Conservation (phyloP, 2,329 filamentous ascomycete species). For the Coleophoma eucalyptorum region DNA sequence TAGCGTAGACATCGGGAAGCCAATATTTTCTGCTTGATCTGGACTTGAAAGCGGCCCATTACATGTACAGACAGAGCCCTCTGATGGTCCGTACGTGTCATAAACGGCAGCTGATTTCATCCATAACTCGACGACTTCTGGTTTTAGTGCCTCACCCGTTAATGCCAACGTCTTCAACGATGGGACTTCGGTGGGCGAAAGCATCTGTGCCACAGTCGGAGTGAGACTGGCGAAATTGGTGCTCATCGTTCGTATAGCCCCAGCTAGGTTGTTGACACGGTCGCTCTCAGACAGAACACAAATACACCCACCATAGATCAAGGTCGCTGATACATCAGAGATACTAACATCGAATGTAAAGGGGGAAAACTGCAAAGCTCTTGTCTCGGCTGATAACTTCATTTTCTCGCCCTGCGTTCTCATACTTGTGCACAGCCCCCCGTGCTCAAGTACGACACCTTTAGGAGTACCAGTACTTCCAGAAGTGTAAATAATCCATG, state of each 20-base stretch:
- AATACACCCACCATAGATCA: constrained; percentile 11
- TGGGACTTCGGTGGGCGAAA: not conserved
- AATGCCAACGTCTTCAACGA: constrained; percentile 4
- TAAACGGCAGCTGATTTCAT: constrained; percentile 3
- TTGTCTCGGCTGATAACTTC: constrained; percentile 3
- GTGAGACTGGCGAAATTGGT: constrained; percentile 1
- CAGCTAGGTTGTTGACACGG: constrained; percentile 2
- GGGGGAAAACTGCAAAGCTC: constrained; percentile 11
- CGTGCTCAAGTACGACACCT: constrained; percentile 11
- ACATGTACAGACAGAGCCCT: constrained; percentile 2
- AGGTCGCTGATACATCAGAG: constrained; percentile 11
- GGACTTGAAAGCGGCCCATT: constrained; percentile 8
- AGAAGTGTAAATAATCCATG: constrained; percentile 12
- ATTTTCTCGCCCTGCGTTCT: constrained; percentile 4
- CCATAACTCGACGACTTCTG: constrained; percentile 11
- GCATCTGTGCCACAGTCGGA: constrained; percentile 1
- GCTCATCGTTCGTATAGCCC: not conserved
- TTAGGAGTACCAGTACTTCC: constrained; percentile 12
- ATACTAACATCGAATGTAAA: constrained; percentile 12
- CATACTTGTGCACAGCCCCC: constrained; percentile 4
- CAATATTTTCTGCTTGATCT: constrained; percentile 10
- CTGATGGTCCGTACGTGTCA: constrained; percentile 11
- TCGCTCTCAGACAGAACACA: constrained; percentile 13
- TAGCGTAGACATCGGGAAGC: constrained; percentile 2
- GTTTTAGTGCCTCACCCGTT: constrained; percentile 12